Base-by-base conservation (phyloP, 2,329 filamentous ascomycete genomes). In the Venturia nashicola region DNA sequence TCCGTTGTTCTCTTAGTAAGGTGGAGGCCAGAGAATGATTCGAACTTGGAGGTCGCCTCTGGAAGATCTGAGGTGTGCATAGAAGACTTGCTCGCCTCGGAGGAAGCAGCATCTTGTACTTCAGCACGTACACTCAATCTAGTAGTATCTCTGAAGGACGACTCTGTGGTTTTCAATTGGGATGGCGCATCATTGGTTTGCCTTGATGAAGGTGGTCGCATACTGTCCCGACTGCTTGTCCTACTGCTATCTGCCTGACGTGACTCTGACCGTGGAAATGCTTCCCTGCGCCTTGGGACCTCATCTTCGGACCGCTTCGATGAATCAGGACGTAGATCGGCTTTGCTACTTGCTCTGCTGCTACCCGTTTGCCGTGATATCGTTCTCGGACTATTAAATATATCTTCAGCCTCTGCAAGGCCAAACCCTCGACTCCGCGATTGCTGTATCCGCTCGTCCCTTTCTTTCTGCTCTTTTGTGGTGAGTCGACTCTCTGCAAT, bases 11-110 rank as follows among this genome's bases (percentile, higher is more conserved):
- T 86, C 67, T 86, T 91, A 5, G 88, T 89, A 16, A 99, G 82
- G 72, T 97, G 91, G 44, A 92, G 79, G 39, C 86, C 85, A 6
- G 94, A 97, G 73, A 92, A 96, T 2, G 90, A 83, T 70, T 99
- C 94, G 69, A 94, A 51, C 23, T 34, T 40, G 5, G 57, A 64
- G 62, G 46, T 11, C 18, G 36, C 55, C 27, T 60, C 55, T 27
- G 61, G 34, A 61, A 39, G 46, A 14, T 62, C 42, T 59, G 51
- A 23, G 39, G 40, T 18, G 5, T 59, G 61, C 12, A 9, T 20
- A 16, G 61, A 23, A 27, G 27, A 20, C 5, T 61, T 32, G 9
- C 18, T 27, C 12, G 46, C 27, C 34, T 36, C 32, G 14, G 32
- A 57, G 27, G 32, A 9, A 12, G 18, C 51, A n/a, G 16, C 27